Evolutionary conservation across 495 filamentous ascomycete genomes (phyloP).

Genomic region (Penicillium riverlandense): DNA sequence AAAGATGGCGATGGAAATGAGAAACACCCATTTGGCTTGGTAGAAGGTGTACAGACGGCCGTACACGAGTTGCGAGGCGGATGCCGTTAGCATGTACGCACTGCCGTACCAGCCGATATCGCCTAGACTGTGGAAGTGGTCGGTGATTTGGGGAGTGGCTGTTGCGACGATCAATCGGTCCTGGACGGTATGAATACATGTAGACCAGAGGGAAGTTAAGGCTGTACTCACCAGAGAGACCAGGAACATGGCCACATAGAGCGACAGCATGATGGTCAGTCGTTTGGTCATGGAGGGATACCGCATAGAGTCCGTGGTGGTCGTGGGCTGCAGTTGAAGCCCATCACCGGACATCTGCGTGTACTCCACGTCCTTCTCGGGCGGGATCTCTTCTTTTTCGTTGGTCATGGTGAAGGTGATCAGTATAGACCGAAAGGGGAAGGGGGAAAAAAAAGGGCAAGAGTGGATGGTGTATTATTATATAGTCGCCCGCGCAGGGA

Average conservation of each 20-base stretch:
- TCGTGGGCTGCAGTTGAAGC: no score
- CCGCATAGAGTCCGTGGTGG: no score
- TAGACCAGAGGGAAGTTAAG: background rate
- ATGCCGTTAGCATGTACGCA: constrained; percentile 42
- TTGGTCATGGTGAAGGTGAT: no score
- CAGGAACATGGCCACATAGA: constrained; percentile 21
- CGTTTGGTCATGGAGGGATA: no score
- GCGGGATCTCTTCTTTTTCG: no score
- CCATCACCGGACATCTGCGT: no score
- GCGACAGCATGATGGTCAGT: no score
- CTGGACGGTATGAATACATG: constrained; percentile 6
- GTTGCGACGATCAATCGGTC: constrained; percentile 65
- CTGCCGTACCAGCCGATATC: constrained; percentile 55
- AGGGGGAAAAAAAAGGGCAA: no score
- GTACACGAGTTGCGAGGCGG: constrained; percentile 38
- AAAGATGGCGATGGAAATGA: constrained; percentile 52
- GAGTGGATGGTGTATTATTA: no score
- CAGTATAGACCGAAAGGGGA: no score
- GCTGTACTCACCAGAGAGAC: constrained; percentile 26
- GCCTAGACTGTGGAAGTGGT: constrained; percentile 53
- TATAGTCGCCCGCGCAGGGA: no score
- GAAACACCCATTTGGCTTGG: constrained; percentile 47
- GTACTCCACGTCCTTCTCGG: no score
- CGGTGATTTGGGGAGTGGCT: constrained; percentile 62
- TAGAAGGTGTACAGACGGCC: constrained; percentile 64